These are phyloP conservation scores for Colletotrichum caudatum DNA, from an alignment of 2,329 filamentous ascomycete genomes.

Conservation along the genomic window DNA sequence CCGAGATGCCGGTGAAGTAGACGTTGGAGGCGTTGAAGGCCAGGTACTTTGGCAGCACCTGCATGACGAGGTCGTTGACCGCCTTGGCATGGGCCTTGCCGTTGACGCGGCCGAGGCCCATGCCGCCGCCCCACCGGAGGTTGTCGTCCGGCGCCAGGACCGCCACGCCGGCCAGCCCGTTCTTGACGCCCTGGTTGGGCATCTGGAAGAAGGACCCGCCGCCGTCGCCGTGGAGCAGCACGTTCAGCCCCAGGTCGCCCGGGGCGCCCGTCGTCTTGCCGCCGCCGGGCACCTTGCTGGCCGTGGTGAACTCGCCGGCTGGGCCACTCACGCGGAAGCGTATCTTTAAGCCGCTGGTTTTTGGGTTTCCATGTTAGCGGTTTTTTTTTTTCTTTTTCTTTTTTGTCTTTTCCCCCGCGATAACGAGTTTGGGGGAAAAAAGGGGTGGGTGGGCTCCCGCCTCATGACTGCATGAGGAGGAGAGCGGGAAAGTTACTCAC, in stretches of 20 bases:
- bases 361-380: background rate
- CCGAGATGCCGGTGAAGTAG: slow-evolving; percentile 69
- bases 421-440: too few species aligned
- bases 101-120: slow-evolving; percentile 64
- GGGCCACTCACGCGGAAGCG: slow-evolving; percentile 68
- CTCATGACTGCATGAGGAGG: too few species aligned
- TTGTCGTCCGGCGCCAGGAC: slow-evolving; percentile 66
- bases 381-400: too few species aligned
- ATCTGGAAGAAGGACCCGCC: slow-evolving; percentile 70
- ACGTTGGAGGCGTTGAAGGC: slow-evolving; percentile 65
- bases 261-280: slow-evolving; percentile 41
- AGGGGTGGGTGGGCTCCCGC: background rate
- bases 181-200: slow-evolving; percentile 65
- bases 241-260: slow-evolving; percentile 63
- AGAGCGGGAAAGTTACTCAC: slow-evolving; percentile 48
- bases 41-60: slow-evolving; percentile 63
- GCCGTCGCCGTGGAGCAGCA: slow-evolving; percentile 70
- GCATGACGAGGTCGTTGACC: slow-evolving; percentile 64
- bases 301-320: slow-evolving; percentile 63
- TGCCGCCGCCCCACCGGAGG: slow-evolving; percentile 69
- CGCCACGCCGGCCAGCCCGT: slow-evolving; percentile 63
- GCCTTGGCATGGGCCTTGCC: slow-evolving; percentile 67
- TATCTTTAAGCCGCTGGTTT: slow-evolving; percentile 60
- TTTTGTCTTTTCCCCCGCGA: background rate
- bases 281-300: slow-evolving; percentile 57